Base-by-base conservation (phyloP, 176 grass and related monocot species). In the Oryza nivara region DNA sequence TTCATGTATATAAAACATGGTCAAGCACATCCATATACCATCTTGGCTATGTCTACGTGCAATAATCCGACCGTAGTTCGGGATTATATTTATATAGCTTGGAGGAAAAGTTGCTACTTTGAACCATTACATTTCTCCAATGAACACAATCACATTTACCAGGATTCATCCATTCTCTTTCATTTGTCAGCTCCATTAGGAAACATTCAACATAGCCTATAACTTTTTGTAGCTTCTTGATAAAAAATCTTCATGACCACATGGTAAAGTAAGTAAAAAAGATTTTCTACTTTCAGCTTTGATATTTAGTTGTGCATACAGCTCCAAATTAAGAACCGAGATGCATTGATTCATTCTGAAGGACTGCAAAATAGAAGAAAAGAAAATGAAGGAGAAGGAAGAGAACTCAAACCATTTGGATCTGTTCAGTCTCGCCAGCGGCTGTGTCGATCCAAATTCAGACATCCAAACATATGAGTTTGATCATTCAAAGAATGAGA, bases 121-220 rank as follows among this genome's bases (percentile, higher is more conserved):
- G 35, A 35, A 35, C 35, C 35, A 35, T 35, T 35, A 35, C 35
- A 35, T 35, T 35, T 35, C 35, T 35, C 35, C 35, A 35, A 35
- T 35, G 35, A 35, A 35, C 35, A 35, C 35, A 28, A 3, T 35
- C 65, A 95, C 95, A 98, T 82, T 98, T 87, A 4, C 38, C 26
- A 28, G 26, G 26, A 28, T 28, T 28, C 26, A 28, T 28, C 68
- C 91, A 98, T 98, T 79, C 56, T 85, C 92, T 90, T 95, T 80
- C 92, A 92, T 85, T 95, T 95, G 25, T 92, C 95, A 72, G 92
- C 95, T 87, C 95, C 95, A 83, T 95, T 72, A 61, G 95, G 95
- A 98, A 98, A 80, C 95, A 98, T 88, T 98, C 95, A 6, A 98
- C 83, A 80, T 98, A 98, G 26, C 95, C 85, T 49, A 98, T 25